Conservation (phyloP, 306 rosid genomes). For the Ormosia semicastrata region DNA sequence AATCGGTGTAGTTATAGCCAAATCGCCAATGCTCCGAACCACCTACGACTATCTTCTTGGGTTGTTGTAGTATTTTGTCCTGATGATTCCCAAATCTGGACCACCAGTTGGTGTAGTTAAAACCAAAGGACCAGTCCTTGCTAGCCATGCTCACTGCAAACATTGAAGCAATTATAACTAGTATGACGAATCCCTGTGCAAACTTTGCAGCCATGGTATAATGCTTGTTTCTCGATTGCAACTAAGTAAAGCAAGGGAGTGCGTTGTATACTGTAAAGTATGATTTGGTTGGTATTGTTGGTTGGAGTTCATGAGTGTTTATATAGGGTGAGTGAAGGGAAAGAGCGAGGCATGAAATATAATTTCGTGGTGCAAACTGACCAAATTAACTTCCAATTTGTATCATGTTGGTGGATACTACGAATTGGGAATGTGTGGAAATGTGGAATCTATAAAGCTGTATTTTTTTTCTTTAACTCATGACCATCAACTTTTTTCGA, state of each 20-base stretch:
- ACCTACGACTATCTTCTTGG: conserved; percentile 49
- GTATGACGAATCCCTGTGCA: not conserved
- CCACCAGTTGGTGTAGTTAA: conserved; percentile 39
- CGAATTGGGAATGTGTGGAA: too few relatives aligned
- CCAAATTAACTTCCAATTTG: conserved; percentile 10
- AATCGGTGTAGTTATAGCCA: conserved; percentile 40
- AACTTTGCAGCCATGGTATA: conserved; percentile 22
- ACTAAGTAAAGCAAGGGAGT: not conserved
- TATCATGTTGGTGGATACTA: too few relatives aligned
- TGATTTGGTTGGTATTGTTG: not conserved
- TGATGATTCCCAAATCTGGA: conserved; percentile 29
- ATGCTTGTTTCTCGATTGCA: not conserved
- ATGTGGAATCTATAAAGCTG: too few relatives aligned
- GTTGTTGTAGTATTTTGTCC: conserved; percentile 18
- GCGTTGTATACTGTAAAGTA: not conserved
- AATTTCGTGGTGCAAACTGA: conserved; percentile 1
- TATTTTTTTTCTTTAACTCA: too few relatives aligned
- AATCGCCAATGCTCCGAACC: conserved; percentile 39
- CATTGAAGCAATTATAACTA: conserved; percentile 21
- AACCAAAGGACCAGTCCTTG: conserved; percentile 44
- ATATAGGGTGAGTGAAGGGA: not conserved
- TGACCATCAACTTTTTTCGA: too few relatives aligned
- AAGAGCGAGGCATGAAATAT: not conserved
- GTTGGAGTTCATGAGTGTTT: not conserved
- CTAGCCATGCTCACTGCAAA: conserved; percentile 36